A percentile compares a stretch with the other conserved stretches of the same genome.
Evolutionary conservation across 768 basidiomycete species (phyloP).

Genomic region (Kwoniella mangroviensis): DNA sequence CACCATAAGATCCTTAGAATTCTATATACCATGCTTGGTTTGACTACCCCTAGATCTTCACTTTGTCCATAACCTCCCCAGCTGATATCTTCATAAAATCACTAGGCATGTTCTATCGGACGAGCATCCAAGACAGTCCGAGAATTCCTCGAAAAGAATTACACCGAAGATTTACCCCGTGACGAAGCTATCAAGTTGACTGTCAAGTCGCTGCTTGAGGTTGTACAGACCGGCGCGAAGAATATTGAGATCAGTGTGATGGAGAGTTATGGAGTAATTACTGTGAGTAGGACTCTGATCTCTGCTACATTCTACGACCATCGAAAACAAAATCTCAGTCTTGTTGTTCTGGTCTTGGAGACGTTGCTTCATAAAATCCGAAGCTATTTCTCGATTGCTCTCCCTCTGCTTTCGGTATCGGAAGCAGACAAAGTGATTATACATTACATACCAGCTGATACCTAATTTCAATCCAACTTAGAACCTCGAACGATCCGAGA

Average conservation of each 20-base stretch:
- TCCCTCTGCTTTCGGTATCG: background rate
- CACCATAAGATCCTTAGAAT: no score
- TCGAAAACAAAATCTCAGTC: no score
- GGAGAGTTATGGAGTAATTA: slow-evolving; percentile 91
- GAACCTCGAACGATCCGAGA: slow-evolving; percentile 84
- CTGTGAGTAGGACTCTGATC: slow-evolving; percentile 62
- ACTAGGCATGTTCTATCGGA: slow-evolving; percentile 93
- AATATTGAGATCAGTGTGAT: slow-evolving; percentile 99
- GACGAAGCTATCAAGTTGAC: slow-evolving; percentile 94
- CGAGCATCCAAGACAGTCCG: slow-evolving; percentile 97
- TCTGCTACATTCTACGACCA: no score
- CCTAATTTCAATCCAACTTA: slow-evolving; percentile 53
- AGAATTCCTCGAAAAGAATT: slow-evolving; percentile 98
- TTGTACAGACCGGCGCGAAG: slow-evolving; percentile 99
- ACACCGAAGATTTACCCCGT: slow-evolving; percentile 83
- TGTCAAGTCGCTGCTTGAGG: slow-evolving; percentile 91
- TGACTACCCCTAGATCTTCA: no score
- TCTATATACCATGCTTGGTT: no score
- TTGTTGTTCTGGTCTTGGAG: background rate
- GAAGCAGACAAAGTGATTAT: background rate
- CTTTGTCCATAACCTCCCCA: no score
- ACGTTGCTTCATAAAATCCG: background rate
- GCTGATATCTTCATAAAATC: no score
- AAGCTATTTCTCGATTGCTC: no score
- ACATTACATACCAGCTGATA: background rate